Evolutionary conservation across 2,329 filamentous ascomycete genomes (phyloP), one percentile per base, ranked within the genome.

Genomic region (Penicillium sp.): DNA sequence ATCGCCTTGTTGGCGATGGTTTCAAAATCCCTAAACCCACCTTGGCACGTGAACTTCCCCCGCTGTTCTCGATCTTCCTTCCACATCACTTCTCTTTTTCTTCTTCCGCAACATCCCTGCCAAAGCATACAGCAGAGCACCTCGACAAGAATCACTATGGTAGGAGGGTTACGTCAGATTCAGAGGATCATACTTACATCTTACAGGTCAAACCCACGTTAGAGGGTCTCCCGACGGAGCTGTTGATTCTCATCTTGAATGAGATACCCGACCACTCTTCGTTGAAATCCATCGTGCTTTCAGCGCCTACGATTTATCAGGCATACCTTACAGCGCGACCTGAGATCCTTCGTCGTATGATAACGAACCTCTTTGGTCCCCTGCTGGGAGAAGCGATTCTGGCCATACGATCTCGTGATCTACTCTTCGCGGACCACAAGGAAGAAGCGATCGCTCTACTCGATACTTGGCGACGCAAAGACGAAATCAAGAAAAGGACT

Each of bases 371-470:
- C 8, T 27, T 27, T 27, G 24, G 24, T 27, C 24, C 24, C 8
- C 24, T 27, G 24, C 53, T 63, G 2, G 7, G 32, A 4, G 64
- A 65, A 22, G 62, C 61, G 16, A 32, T 66, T 11, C 40, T 52
- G 29, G 62, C 62, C 9, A 32, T 63, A 13, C 62, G 62, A 27
- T 64, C 64, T 3, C 50, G 49, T 49, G 54, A 52, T 1, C 27
- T 66, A 1, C 29, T 50, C 3, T 18, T 47, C 11, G 11, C 1
- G 11, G 4, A n/a, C 16, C 40, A 58, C 10, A 54, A 46, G n/a
- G 54, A 54, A 5, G 48, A 56, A 2, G 58, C 57, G 3, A 59
- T 63, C 44, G 54, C 53, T 1, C 21, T 64, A 3, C 21, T 65
- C 4, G 60, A 64, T n/a, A 18, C 18, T 8, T 52, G 60, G 52